Evolutionary conservation across 2,329 filamentous ascomycete species (phyloP).

Genomic region (Bipolaris bicolor): DNA sequence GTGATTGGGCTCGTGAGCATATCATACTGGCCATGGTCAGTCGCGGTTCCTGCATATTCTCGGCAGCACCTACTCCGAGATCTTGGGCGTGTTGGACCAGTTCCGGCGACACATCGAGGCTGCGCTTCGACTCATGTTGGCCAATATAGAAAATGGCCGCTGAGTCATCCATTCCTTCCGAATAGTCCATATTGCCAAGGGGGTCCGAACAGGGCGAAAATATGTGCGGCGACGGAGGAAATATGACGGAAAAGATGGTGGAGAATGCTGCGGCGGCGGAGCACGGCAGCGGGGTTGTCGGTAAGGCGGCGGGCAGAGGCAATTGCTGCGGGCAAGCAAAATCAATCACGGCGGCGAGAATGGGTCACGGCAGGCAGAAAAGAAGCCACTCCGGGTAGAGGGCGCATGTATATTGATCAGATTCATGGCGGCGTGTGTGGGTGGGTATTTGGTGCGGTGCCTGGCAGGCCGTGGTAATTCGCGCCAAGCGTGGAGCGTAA

Average conservation of each 20-base stretch:
- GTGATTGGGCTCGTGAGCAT: conserved; percentile 82
- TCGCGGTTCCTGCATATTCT: background rate
- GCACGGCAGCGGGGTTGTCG: conserved; percentile 23
- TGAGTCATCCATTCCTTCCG: conserved; percentile 43
- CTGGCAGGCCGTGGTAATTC: conserved; percentile 19
- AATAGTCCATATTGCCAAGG: conserved; percentile 38
- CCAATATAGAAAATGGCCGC: conserved; percentile 70
- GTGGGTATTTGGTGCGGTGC: conserved; percentile 14
- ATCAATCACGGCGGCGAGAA: background rate
- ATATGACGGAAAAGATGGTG: conserved; percentile 13
- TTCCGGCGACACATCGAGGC: conserved; percentile 65
- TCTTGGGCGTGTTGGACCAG: conserved; percentile 72
- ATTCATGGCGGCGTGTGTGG: conserved; percentile 12
- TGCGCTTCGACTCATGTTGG: conserved; percentile 72
- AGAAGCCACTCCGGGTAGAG: conserved; percentile 13
- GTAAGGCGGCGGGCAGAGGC: conserved; percentile 3
- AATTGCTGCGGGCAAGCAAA: conserved; percentile 6
- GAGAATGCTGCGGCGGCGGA: conserved; percentile 1
- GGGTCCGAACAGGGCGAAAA: background rate
- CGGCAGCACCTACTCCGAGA: conserved; percentile 63
- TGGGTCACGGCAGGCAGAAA: background rate
- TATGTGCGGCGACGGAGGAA: background rate
- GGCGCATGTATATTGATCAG: conserved; percentile 7
- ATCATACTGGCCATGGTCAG: conserved; percentile 65
- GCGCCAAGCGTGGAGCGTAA: conserved; percentile 17